Conservation (phyloP, 495 filamentous ascomycete genomes). For the Xylaria nigripes region DNA sequence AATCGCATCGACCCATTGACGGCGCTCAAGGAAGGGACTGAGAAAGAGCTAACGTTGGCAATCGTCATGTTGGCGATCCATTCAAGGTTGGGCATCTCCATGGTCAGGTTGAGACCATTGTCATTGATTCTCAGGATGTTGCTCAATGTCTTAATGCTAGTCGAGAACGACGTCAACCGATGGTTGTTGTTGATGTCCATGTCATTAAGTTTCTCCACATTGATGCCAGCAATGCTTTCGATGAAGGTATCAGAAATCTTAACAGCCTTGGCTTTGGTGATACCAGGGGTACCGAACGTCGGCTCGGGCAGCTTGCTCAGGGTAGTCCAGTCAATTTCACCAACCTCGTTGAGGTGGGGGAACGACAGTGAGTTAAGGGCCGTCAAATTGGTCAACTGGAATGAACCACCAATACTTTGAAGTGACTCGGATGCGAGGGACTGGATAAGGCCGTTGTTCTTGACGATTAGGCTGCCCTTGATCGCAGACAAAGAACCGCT, state of each 20-base stretch:
- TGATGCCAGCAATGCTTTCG: slow-evolving; percentile 65
- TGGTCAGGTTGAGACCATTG: slow-evolving; percentile 49
- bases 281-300: slow-evolving; percentile 52
- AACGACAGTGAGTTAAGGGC: slow-evolving; percentile 57
- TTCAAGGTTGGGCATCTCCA: slow-evolving; percentile 66
- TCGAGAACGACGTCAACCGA: slow-evolving; percentile 57
- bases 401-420: slow-evolving; percentile 47
- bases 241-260: slow-evolving; percentile 78
- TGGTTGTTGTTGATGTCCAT: slow-evolving; percentile 80
- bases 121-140: slow-evolving; percentile 57
- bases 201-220: slow-evolving; percentile 50
- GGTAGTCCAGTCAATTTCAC: slow-evolving; percentile 58
- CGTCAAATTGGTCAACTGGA: slow-evolving; percentile 58
- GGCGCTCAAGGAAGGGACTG: slow-evolving; percentile 63
- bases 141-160: slow-evolving; percentile 62
- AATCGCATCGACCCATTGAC: slow-evolving; percentile 78
- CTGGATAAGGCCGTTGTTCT: slow-evolving; percentile 52
- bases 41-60: slow-evolving; percentile 68
- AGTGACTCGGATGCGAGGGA: slow-evolving; percentile 43
- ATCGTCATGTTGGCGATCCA: slow-evolving; percentile 80
- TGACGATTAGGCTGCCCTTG: slow-evolving; percentile 55
- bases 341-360: slow-evolving; percentile 52
- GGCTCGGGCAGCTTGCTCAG: slow-evolving; percentile 63
- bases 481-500: slow-evolving; percentile 47
- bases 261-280: slow-evolving; percentile 57